Evolutionary conservation across 106 monocot genomes (phyloP).

Genomic region (Narthecium ossifragum): DNA sequence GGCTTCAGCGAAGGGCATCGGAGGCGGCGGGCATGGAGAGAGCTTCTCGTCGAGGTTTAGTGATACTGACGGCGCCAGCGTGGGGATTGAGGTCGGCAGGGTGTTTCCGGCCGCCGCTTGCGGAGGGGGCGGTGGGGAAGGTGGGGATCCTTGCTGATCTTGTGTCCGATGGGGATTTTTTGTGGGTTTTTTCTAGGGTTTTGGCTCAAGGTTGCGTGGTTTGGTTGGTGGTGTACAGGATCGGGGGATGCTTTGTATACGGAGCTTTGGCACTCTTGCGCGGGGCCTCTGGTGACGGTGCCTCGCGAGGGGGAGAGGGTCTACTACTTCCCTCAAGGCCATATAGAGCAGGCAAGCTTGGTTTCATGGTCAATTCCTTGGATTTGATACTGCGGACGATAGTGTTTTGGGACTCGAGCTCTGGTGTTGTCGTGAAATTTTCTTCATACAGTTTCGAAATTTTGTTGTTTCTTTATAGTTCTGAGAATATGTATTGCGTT

Average conservation of each 20-base stretch:
- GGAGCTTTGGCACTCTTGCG: constrained; percentile 90
- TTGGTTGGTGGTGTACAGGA: constrained; percentile 20
- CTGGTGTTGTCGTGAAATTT: too few species aligned
- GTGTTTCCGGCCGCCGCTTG: too few species aligned
- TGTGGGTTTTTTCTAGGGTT: neutral
- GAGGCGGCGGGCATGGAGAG: constrained; percentile 12
- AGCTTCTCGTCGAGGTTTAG: constrained; percentile 17
- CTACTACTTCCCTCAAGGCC: constrained; percentile 94
- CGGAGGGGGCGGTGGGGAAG: constrained; percentile 1
- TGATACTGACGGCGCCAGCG: constrained; percentile 5
- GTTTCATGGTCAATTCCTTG: too few species aligned
- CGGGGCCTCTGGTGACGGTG: constrained; percentile 84
- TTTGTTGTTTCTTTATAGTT: too few species aligned
- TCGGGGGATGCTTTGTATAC: constrained; percentile 56
- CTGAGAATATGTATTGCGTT: too few species aligned
- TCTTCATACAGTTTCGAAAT: too few species aligned
- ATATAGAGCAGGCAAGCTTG: constrained; percentile 88
- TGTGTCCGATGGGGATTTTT: neutral
- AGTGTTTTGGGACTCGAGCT: too few species aligned
- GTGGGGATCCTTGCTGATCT: neutral
- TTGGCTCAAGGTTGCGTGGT: too few species aligned
- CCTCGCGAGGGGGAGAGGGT: constrained; percentile 66
- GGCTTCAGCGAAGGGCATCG: constrained; percentile 15
- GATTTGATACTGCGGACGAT: too few species aligned
- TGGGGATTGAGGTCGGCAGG: neutral